These are phyloP conservation scores for Aspergillus texensis DNA, from an alignment of 2,329 filamentous ascomycete genomes.

Conservation along the genomic window DNA sequence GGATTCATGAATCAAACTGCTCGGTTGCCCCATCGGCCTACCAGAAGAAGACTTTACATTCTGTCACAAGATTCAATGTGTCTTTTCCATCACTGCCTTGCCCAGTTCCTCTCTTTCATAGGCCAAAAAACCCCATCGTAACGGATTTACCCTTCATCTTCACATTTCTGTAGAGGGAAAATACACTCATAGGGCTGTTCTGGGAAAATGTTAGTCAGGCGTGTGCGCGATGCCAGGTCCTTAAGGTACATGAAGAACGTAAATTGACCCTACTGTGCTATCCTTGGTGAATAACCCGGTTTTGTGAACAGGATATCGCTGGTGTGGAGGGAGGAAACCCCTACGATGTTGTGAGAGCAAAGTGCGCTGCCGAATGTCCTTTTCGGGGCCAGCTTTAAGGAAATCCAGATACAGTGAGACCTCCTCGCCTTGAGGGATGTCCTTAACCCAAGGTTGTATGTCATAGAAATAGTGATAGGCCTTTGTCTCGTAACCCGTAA, in stretches of 20 bases:
- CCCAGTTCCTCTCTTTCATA: not conserved
- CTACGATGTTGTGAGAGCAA: not conserved
- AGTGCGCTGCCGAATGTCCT: not conserved
- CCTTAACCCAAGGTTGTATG: no score
- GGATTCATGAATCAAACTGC: no score
- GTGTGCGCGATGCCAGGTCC: conserved; percentile 18
- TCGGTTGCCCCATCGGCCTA: not conserved
- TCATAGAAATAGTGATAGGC: no score
- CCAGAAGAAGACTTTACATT: not conserved
- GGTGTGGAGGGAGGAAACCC: not conserved
- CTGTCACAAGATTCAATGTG: not conserved
- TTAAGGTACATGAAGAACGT: conserved; percentile 17
- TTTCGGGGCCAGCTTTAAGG: not conserved
- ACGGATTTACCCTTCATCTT: conserved; percentile 4
- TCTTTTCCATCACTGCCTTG: not conserved
- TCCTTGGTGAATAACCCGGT: not conserved
- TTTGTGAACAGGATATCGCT: not conserved
- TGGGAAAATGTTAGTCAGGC: conserved; percentile 22
- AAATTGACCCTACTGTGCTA: conserved; percentile 12
- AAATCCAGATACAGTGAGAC: no score
- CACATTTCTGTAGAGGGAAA: conserved; percentile 14
- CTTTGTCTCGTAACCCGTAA: no score
- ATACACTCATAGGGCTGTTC: conserved; percentile 14
- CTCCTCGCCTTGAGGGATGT: no score
- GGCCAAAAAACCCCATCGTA: conserved; percentile 16